Evolutionary conservation across 2,329 filamentous ascomycete species (phyloP).

Genomic region (Penicillium psychrosexuale): DNA sequence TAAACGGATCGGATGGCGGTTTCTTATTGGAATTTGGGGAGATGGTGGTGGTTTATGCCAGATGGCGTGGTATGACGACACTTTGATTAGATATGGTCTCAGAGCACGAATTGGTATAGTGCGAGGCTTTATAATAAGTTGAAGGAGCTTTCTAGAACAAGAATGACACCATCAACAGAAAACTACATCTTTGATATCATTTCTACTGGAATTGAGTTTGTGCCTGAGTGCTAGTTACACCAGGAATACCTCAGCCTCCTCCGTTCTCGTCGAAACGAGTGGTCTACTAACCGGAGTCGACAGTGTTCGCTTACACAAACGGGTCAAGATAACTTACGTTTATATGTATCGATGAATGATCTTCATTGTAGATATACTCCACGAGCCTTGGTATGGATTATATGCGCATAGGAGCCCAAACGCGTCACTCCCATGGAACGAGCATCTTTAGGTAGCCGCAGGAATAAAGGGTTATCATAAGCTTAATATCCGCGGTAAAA

Average conservation of each 20-base stretch:
- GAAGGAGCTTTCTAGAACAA: too few relatives aligned
- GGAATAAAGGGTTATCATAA: neutral
- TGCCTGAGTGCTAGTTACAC: too few relatives aligned
- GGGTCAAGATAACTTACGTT: too few relatives aligned
- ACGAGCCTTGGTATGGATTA: too few relatives aligned
- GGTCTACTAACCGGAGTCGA: too few relatives aligned
- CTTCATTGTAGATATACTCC: too few relatives aligned
- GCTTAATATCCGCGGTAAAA: neutral
- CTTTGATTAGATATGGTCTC: slow-evolving; percentile 1
- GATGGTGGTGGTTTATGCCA: neutral
- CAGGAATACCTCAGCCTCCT: too few relatives aligned
- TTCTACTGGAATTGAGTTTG: too few relatives aligned
- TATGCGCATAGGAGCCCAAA: neutral
- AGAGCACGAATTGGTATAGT: neutral
- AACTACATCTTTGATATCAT: neutral
- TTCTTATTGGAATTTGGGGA: neutral
- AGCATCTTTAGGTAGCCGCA: neutral
- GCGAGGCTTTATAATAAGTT: neutral
- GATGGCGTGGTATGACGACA: slow-evolving; percentile 11
- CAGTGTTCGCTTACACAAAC: too few relatives aligned
- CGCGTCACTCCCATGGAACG: too few relatives aligned
- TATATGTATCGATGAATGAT: too few relatives aligned
- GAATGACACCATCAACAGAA: neutral
- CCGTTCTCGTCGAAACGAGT: too few relatives aligned
- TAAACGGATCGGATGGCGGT: neutral